A percentile compares a stretch with the other conserved stretches of the same genome.
These are phyloP conservation scores for Gastrolobium bilobum DNA, from an alignment of 306 rosid genomes.

Conservation along the genomic window DNA sequence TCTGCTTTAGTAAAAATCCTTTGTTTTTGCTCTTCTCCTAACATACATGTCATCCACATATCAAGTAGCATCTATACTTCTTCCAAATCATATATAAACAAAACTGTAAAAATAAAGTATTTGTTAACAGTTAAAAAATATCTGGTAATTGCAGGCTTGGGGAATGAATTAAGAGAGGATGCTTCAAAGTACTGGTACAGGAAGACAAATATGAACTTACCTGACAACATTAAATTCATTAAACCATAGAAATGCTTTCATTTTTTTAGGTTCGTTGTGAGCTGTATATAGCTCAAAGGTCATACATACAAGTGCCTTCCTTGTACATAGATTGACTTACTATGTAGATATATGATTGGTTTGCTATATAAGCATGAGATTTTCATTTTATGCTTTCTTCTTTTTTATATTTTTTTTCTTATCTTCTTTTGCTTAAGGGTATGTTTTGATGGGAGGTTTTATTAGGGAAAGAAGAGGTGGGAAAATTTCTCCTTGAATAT, in stretches of 20 bases:
- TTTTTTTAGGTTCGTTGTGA: slow-evolving; percentile 47
- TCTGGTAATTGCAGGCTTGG: slow-evolving; percentile 80
- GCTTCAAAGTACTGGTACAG: slow-evolving; percentile 33
- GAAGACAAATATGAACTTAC: slow-evolving; percentile 37
- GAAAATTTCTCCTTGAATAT: too few relatives aligned
- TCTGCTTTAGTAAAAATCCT: too few relatives aligned
- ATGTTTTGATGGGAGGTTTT: not conserved
- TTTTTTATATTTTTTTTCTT: not conserved
- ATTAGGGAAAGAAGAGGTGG: not conserved
- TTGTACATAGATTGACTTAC: slow-evolving; percentile 47
- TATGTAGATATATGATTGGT: slow-evolving; percentile 19
- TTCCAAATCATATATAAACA: slow-evolving; percentile 3
- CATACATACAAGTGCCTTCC: slow-evolving; percentile 37
- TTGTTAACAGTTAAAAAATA: slow-evolving; percentile 8
- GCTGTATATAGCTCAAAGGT: slow-evolving; percentile 48
- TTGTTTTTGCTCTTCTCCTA: too few relatives aligned
- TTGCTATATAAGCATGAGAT: not conserved
- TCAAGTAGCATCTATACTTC: not conserved
- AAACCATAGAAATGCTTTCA: slow-evolving; percentile 17
- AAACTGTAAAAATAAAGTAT: slow-evolving; percentile 20
- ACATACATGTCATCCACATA: not conserved
- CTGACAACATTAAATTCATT: slow-evolving; percentile 45
- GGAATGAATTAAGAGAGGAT: slow-evolving; percentile 62
- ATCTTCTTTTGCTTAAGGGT: not conserved
- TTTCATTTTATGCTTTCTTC: not conserved